These are phyloP conservation scores for Metschnikowia aberdeeniae DNA, from an alignment of 805 yeast genomes.

Conservation along the genomic window DNA sequence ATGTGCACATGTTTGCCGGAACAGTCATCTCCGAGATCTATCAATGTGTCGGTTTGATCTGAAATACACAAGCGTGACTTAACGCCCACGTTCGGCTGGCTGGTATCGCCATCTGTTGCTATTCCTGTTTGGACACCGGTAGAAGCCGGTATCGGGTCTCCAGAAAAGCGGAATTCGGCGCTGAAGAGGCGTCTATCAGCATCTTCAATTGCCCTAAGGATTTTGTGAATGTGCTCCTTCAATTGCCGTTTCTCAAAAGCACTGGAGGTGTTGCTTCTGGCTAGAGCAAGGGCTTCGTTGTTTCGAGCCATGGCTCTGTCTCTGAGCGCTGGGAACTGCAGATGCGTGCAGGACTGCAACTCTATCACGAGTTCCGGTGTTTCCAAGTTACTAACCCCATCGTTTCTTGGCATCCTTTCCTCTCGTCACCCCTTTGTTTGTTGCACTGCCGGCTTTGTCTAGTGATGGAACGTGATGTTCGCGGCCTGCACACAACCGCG, in stretches of 20 bases:
- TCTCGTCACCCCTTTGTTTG: not conserved
- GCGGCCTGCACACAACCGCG: no score
- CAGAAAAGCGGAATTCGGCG: constrained; percentile 24
- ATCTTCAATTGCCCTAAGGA: constrained; percentile 21
- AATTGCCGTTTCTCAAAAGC: constrained; percentile 23
- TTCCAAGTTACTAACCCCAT: not conserved
- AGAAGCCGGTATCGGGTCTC: constrained; percentile 23
- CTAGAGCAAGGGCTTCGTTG: constrained; percentile 6
- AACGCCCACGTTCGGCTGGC: not conserved
- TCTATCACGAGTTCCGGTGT: not conserved
- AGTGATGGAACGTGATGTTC: no score
- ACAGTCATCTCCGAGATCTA: constrained; percentile 5
- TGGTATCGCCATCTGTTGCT: not conserved
- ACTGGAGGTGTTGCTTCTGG: not conserved
- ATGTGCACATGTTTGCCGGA: constrained; percentile 16
- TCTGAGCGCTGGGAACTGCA: constrained; percentile 2
- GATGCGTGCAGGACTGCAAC: not conserved
- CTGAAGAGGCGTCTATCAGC: constrained; percentile 16
- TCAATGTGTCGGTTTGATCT: not conserved
- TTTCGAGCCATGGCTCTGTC: constrained; percentile 10
- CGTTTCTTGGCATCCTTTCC: not conserved
- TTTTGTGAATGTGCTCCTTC: constrained; percentile 14
- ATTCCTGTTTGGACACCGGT: constrained; percentile 1
- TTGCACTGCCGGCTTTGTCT: not conserved
- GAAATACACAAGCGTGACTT: not conserved